A percentile compares a stretch with the other conserved stretches of the same genome.
Conservation (phyloP, 2,329 filamentous ascomycete genomes). For the Aspergillus hortae region DNA sequence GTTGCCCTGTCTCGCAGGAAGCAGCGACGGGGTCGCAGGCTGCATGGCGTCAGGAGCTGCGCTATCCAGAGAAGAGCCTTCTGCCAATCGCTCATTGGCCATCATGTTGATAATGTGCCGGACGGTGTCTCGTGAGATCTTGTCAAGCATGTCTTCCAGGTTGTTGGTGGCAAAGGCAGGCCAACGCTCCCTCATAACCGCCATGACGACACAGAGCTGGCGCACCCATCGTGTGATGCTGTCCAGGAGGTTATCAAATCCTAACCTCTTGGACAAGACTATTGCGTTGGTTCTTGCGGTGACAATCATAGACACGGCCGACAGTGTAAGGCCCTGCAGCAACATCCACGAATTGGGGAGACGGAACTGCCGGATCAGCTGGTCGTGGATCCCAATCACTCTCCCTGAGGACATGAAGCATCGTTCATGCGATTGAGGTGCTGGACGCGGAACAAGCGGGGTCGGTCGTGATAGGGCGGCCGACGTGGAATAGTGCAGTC, state of each 20-base stretch:
- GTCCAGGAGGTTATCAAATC: not conserved
- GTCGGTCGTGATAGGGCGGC: not conserved
- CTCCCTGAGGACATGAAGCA: slow-evolving; percentile 1
- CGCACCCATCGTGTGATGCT: not conserved
- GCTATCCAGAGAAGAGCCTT: not conserved
- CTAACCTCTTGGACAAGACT: not conserved
- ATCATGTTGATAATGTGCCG: slow-evolving; percentile 1
- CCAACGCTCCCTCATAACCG: slow-evolving; percentile 1
- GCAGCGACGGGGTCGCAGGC: not conserved
- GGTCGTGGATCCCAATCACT: slow-evolving; percentile 1
- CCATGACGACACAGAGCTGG: slow-evolving; percentile 3
- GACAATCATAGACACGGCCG: slow-evolving; percentile 1
- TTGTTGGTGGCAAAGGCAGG: slow-evolving; percentile 1
- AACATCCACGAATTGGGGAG: slow-evolving; percentile 4
- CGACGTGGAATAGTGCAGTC: slow-evolving; percentile 1
- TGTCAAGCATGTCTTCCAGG: slow-evolving; percentile 1
- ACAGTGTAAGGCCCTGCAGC: slow-evolving; percentile 1
- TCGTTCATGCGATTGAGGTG: not conserved
- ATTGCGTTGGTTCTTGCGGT: not conserved
- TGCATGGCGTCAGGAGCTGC: not conserved
- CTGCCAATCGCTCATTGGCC: not conserved
- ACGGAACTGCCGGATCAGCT: slow-evolving; percentile 1
- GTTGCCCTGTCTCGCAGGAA: not conserved
- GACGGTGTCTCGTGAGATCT: slow-evolving; percentile 1
- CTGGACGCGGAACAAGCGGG: not conserved